phyloP scores from a whole-genome alignment of 352 stramenopile genomes.

The Phytophthora boehmeriae region DNA sequence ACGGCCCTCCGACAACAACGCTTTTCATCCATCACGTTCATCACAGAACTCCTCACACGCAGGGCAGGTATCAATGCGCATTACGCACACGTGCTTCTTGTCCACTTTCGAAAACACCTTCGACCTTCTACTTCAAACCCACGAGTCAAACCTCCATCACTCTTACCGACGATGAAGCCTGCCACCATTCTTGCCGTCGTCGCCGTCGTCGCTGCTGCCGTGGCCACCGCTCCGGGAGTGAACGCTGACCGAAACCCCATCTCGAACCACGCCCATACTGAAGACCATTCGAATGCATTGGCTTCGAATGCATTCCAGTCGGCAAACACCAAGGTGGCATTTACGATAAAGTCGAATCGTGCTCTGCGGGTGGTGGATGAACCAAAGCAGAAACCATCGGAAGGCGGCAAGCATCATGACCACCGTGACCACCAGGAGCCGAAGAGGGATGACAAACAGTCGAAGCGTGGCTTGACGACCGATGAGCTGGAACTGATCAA shows the following conservation, averaged over 20 bases:
- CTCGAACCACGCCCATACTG: background rate
- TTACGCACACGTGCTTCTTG: background rate
- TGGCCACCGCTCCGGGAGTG: conserved; percentile 6
- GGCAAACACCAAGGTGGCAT: conserved; percentile 1
- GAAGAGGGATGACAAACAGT: background rate
- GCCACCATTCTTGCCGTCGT: conserved; percentile 10
- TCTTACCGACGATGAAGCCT: conserved; percentile 15
- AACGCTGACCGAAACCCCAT: conserved; percentile 3
- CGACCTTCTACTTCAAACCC: conserved; percentile 1
- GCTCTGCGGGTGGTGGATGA: conserved; percentile 15
- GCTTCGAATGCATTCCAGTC: conserved; percentile 10
- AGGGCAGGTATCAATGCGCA: background rate
- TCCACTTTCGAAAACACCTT: conserved; percentile 15
- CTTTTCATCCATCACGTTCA: background rate
- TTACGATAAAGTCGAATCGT: background rate
- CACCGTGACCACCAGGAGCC: background rate
- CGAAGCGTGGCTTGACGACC: background rate
- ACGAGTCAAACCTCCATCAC: background rate
- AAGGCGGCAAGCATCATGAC: conserved; percentile 11
- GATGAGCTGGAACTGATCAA: background rate
- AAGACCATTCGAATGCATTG: conserved; percentile 2
- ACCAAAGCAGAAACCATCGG: conserved; percentile 5
- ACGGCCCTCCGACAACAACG: background rate
- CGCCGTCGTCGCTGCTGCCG: conserved; percentile 7
- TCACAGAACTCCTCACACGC: too few relatives aligned